Evolutionary conservation across 2,329 filamentous ascomycete species (phyloP), one percentile per base, ranked within the genome.

Genomic region (Ophiostoma quercus): DNA sequence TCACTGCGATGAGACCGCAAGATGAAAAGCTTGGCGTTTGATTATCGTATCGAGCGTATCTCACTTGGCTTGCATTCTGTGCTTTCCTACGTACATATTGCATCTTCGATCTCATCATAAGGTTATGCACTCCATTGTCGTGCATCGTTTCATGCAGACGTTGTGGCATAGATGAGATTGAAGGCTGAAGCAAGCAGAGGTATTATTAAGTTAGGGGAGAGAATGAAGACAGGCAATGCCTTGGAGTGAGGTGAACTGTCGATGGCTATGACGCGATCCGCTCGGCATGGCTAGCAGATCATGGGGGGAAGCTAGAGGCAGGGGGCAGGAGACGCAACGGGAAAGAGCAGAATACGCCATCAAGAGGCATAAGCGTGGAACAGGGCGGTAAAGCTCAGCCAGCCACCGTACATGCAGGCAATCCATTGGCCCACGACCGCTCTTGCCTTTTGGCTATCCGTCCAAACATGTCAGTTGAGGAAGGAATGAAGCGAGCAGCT

Each of bases 381-480:
- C 57, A 62, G 57, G 22, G 57, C 57, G 57, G 57, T 16, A 37
- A 65, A 37, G 62, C 62, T n/a, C 62, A 65, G 62, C 62, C 62
- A 65, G 62, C 62, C 62, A 65, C 62, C 34, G 8, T 3, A 32
- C 62, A 65, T 65, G 34, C 62, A 29, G n/a, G 57, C 32, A 65
- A 39, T 19, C 32, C 32, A 16, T 43, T 62, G 62, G 72, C 73
- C 79, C 12, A 62, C 16, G 43, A 1, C 8, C 6, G 43, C 16
- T 47, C 43, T n/a, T 47, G 43, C 43, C 16, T 7, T 47, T 47
- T 47, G 43, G 57, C 57, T 32, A 12, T 62, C 57, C 25, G 25
- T 62, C 57, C 25, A 16, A 1, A 57, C 51, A 57, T 22, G n/a
- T 57, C 22, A 3, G 2, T 12, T 2, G 1, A 57, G n/a, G 51